Conservation (phyloP, 768 basidiomycete species). For the Dentipellis fragilis region DNA sequence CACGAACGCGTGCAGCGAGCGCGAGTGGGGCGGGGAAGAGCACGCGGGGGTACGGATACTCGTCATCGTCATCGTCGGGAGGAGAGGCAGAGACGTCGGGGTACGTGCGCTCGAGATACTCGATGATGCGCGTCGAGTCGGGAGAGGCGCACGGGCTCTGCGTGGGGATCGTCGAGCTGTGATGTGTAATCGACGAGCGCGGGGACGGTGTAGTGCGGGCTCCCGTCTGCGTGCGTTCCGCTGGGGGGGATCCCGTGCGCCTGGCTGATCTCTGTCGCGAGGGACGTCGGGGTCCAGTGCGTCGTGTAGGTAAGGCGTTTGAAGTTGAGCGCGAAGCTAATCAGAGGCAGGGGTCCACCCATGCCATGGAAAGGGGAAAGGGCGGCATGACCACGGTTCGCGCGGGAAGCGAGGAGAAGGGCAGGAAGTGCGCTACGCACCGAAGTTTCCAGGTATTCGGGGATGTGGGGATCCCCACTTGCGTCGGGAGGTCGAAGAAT, state of each 20-base stretch:
- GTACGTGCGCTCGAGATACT: conserved; percentile 26
- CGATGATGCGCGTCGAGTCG: conserved; percentile 26
- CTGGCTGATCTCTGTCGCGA: conserved; percentile 19
- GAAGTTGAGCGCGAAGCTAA: conserved; percentile 19
- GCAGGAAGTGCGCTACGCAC: not conserved
- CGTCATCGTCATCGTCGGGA: not conserved
- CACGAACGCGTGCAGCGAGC: conserved; percentile 18
- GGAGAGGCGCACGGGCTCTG: conserved; percentile 19
- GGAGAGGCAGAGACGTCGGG: conserved; percentile 4
- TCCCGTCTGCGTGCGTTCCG: not conserved
- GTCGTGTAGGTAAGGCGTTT: conserved; percentile 20
- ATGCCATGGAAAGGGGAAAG: not conserved
- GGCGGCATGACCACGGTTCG: no score
- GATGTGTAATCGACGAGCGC: not conserved
- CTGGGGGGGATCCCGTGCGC: conserved; percentile 17
- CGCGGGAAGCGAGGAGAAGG: not conserved
- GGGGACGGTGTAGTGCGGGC: not conserved
- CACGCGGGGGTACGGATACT: not conserved
- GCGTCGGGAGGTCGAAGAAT: not conserved
- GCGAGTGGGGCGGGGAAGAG: conserved; percentile 14
- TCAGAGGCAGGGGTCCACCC: no score
- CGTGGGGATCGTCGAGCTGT: conserved; percentile 16
- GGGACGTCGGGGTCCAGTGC: conserved; percentile 17
- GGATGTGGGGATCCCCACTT: not conserved
- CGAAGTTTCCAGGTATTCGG: not conserved